Percentiles rank a stretch among this genome's conserved stretches.
phyloP scores from a whole-genome alignment of 495 filamentous ascomycete genomes.

The Achaetomiella virescens region DNA sequence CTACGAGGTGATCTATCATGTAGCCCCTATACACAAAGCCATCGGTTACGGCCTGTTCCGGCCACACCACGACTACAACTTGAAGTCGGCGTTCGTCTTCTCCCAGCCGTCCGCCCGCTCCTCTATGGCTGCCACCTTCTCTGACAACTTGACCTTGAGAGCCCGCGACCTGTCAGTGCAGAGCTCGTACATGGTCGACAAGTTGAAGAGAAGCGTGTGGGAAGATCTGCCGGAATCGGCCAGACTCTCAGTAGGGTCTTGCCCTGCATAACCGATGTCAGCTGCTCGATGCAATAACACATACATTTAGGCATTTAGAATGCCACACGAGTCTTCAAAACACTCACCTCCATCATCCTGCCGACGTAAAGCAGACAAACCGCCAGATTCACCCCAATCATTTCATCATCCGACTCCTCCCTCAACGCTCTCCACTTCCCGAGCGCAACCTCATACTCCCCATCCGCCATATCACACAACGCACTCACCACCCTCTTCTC shows the following conservation, averaged over 20 bases:
- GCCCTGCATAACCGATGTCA: slow-evolving; percentile 40
- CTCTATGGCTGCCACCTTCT: slow-evolving; percentile 54
- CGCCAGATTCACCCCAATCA: slow-evolving; percentile 72
- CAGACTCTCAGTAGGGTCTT: slow-evolving; percentile 52
- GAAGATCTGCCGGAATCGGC: slow-evolving; percentile 57
- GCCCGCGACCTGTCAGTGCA: slow-evolving; percentile 68
- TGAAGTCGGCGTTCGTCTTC: slow-evolving; percentile 68
- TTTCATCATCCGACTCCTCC: slow-evolving; percentile 41
- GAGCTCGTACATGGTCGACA: slow-evolving; percentile 87
- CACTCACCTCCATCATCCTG: slow-evolving; percentile 60
- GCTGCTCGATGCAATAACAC: neutral
- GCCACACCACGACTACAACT: slow-evolving; percentile 45
- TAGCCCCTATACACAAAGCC: neutral
- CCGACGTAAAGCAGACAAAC: slow-evolving; percentile 79
- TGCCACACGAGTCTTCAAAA: neutral
- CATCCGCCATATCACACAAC: slow-evolving; percentile 72
- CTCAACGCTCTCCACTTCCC: slow-evolving; percentile 56
- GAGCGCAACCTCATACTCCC: slow-evolving; percentile 58
- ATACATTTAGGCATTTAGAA: too few relatives aligned
- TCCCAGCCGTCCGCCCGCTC: slow-evolving; percentile 53
- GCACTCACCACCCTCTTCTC: slow-evolving; percentile 48
- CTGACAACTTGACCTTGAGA: slow-evolving; percentile 63
- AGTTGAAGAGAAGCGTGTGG: slow-evolving; percentile 75
- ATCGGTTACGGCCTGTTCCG: neutral
- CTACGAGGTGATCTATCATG: too few relatives aligned